Percentiles rank a stretch among this genome's conserved stretches.
Conservation (phyloP, 2,329 filamentous ascomycete genomes). For the Pseudopithomyces chartarum region DNA sequence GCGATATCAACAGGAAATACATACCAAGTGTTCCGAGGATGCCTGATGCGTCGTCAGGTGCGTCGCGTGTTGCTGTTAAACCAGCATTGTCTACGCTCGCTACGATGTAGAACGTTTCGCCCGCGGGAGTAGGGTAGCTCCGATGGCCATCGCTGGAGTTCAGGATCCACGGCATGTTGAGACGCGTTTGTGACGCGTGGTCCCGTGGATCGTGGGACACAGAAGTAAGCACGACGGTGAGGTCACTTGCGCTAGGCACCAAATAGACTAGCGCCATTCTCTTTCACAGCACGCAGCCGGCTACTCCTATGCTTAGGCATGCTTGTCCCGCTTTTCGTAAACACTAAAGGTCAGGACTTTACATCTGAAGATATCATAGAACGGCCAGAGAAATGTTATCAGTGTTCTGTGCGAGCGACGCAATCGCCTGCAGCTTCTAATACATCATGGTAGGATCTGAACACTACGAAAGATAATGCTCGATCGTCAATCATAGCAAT, state of each 20-base stretch:
- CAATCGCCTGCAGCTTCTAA: too few relatives aligned
- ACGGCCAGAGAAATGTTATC: too few relatives aligned
- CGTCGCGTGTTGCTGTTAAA: background rate
- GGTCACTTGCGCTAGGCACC: background rate
- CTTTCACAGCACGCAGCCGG: background rate
- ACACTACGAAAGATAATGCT: too few relatives aligned
- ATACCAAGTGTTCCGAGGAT: conserved; percentile 1
- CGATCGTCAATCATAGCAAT: too few relatives aligned
- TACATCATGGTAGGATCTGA: too few relatives aligned
- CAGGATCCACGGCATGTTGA: conserved; percentile 10
- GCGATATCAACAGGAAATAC: background rate
- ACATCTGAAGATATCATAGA: too few relatives aligned
- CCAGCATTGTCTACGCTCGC: background rate
- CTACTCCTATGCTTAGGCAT: too few relatives aligned
- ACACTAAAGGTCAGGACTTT: too few relatives aligned
- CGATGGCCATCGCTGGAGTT: background rate
- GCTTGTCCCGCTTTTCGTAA: too few relatives aligned
- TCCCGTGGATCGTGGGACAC: background rate
- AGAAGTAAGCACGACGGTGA: background rate
- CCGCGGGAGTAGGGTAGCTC: conserved; percentile 1
- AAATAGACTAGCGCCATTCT: background rate
- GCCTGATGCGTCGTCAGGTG: background rate
- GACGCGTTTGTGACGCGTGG: conserved; percentile 6
- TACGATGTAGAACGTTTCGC: conserved; percentile 1
- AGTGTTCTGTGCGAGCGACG: too few relatives aligned